Conservation (phyloP, 2,329 filamentous ascomycete species). For the Colletotrichum sidae region DNA sequence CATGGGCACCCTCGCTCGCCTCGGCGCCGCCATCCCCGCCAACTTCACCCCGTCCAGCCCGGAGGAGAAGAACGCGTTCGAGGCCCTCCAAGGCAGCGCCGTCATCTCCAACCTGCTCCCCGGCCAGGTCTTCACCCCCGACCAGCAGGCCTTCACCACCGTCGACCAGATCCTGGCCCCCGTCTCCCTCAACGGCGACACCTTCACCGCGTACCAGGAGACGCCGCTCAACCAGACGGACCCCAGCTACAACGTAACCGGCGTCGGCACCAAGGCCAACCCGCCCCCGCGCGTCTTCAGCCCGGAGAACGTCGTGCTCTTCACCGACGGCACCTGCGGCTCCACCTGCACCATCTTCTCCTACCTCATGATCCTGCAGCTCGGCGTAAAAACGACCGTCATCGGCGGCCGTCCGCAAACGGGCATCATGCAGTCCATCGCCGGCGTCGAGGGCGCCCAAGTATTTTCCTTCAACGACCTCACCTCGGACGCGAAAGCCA, state of each 20-base stretch:
- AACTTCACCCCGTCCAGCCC: constrained; percentile 46
- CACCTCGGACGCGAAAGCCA: constrained; percentile 41
- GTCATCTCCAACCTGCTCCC: constrained; percentile 57
- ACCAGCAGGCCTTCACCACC: constrained; percentile 44
- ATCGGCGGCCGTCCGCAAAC: constrained; percentile 58
- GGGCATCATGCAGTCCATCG: constrained; percentile 61
- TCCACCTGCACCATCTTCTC: constrained; percentile 67
- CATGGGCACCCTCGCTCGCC: constrained; percentile 57
- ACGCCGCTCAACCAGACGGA: constrained; percentile 51
- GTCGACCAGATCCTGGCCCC: constrained; percentile 48
- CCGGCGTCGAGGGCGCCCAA: constrained; percentile 59
- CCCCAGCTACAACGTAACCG: constrained; percentile 53
- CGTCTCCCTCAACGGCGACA: constrained; percentile 55
- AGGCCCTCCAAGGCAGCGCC: constrained; percentile 58
- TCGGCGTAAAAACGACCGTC: constrained; percentile 59
- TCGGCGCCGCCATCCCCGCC: constrained; percentile 44
- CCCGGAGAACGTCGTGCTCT: constrained; percentile 63
- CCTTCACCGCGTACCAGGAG: constrained; percentile 60
- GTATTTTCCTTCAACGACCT: constrained; percentile 47
- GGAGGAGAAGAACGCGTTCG: constrained; percentile 54
- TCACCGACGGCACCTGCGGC: constrained; percentile 66
- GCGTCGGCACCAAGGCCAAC: constrained; percentile 53
- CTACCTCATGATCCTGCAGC: constrained; percentile 64
- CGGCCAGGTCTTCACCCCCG: constrained; percentile 61
- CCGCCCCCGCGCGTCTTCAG: constrained; percentile 59